These are phyloP conservation scores for Podila verticillata DNA, from an alignment of 192 early-diverging fungal species.

Conservation along the genomic window DNA sequence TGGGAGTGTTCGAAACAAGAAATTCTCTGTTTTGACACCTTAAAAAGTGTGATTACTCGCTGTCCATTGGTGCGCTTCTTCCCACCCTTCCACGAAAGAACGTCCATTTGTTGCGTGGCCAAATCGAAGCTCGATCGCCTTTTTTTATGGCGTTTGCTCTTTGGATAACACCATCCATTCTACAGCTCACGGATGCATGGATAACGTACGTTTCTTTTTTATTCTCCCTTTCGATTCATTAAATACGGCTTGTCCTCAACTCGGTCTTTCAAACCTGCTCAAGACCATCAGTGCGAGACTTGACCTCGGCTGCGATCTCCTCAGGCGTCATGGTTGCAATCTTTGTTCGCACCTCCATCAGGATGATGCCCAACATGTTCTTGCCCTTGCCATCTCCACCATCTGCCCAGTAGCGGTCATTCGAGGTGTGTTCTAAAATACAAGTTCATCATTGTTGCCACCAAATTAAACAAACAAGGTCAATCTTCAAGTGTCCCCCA, in stretches of 20 bases:
- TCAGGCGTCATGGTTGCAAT: slow-evolving; percentile 24
- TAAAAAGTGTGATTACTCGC: neutral
- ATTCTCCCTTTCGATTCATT: neutral
- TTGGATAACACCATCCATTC: too few species aligned
- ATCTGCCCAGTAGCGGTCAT: slow-evolving; percentile 57
- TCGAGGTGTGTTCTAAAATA: slow-evolving; percentile 44
- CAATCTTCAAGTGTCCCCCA: too few species aligned
- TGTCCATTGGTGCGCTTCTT: neutral
- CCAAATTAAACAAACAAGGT: too few species aligned
- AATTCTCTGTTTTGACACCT: neutral
- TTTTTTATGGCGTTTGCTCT: too few species aligned
- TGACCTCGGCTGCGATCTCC: slow-evolving; percentile 21
- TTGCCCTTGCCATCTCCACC: slow-evolving; percentile 44
- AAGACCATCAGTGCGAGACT: neutral
- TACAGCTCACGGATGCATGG: too few species aligned
- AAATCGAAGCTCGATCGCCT: neutral
- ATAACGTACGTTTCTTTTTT: too few species aligned
- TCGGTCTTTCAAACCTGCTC: neutral
- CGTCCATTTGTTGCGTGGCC: neutral
- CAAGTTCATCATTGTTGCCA: too few species aligned
- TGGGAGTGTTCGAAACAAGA: neutral
- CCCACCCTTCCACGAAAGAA: neutral
- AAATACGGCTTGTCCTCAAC: neutral
- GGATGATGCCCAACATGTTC: slow-evolving; percentile 45
- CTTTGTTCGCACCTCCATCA: slow-evolving; percentile 30